Percentiles rank a stretch among this genome's conserved stretches.
Conservation (phyloP, 2,329 filamentous ascomycete genomes). For the Calonectria honghensis region DNA sequence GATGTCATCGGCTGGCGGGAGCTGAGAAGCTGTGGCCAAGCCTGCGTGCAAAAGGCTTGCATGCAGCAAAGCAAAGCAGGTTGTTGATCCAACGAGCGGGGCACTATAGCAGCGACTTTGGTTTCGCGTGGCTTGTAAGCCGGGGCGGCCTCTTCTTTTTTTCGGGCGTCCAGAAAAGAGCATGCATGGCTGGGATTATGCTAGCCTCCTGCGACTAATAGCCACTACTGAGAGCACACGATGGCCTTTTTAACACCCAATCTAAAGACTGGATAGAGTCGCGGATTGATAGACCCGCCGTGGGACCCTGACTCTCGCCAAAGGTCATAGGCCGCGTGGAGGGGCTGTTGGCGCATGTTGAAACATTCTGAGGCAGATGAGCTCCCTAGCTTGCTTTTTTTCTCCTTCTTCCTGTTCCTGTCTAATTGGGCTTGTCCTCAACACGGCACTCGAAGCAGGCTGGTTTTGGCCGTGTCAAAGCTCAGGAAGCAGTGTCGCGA, state of each 20-base stretch:
- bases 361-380: background rate
- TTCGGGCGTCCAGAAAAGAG: conserved; percentile 10
- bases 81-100: conserved; percentile 36
- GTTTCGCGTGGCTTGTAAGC: conserved; percentile 33
- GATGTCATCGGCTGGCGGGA: conserved; percentile 40
- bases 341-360: conserved; percentile 3
- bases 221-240: background rate
- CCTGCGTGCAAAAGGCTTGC: conserved; percentile 29
- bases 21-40: conserved; percentile 39
- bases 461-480: background rate
- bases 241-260: background rate
- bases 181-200: conserved; percentile 19
- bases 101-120: conserved; percentile 29
- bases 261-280: conserved; percentile 17
- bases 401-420: background rate
- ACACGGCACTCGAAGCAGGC: background rate
- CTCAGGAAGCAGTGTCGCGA: conserved; percentile 17
- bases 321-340: conserved; percentile 15
- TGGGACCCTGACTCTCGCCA: conserved; percentile 27
- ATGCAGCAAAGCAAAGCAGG: conserved; percentile 28
- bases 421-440: background rate
- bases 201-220: conserved; percentile 20
- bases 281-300: conserved; percentile 24
- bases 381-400: conserved; percentile 4
- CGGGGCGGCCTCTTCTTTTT: conserved; percentile 7